Percentiles rank a stretch among this genome's conserved stretches.
Evolutionary conservation across 305 asterid species (phyloP).

Genomic region (Solanum hybrid): DNA sequence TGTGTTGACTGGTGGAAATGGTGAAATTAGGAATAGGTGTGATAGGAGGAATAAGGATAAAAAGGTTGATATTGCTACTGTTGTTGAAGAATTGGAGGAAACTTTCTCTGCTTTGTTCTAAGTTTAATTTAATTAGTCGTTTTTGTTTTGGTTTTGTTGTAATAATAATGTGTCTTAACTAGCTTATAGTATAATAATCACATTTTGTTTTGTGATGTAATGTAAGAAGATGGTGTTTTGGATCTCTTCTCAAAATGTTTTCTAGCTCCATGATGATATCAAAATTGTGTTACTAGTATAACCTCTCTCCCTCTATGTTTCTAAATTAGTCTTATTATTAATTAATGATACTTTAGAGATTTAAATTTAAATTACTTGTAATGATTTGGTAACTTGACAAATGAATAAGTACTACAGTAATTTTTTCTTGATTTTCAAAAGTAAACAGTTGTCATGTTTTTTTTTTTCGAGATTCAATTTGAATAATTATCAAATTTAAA

Average conservation of each 20-base stretch:
- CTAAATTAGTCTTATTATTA: not conserved
- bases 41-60: not conserved
- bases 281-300: not conserved
- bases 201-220: not conserved
- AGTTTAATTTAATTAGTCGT: not conserved
- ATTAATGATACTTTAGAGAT: not conserved
- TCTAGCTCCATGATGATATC: not conserved
- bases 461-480: too few relatives aligned
- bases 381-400: not conserved
- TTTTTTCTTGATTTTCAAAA: not conserved
- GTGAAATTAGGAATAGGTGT: constrained; percentile 61
- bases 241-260: not conserved
- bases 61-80: not conserved
- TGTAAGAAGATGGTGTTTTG: not conserved
- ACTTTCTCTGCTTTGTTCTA: not conserved
- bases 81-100: constrained; percentile 3
- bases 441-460: not conserved
- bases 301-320: not conserved
- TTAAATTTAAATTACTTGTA: not conserved
- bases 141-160: not conserved
- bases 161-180: not conserved
- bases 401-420: not conserved
- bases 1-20: constrained; percentile 51
- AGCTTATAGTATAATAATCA: not conserved
- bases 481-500: too few relatives aligned